Evolutionary conservation across 768 basidiomycete species (phyloP).

Genomic region (Rickenella mellea): DNA sequence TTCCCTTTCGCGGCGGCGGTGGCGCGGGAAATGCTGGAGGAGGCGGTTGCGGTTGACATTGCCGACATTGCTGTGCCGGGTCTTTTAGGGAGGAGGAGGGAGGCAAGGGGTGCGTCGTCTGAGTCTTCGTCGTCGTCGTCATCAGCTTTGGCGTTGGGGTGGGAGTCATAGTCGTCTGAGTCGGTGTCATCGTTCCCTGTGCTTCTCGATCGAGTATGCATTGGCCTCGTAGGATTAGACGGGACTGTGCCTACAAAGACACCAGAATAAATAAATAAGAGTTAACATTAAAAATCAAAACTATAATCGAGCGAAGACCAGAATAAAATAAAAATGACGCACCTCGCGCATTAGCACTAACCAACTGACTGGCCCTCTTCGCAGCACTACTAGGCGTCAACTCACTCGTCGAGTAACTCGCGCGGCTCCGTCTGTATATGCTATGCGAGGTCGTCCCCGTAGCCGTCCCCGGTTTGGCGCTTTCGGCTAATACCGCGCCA

Average conservation of each 20-base stretch:
- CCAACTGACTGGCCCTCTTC: slow-evolving; percentile 32
- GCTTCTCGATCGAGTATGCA: slow-evolving; percentile 1
- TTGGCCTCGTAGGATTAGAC: not conserved
- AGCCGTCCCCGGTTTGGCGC: too few species aligned
- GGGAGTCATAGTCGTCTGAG: too few species aligned
- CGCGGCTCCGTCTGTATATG: not conserved
- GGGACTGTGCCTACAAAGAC: not conserved
- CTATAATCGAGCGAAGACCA: not conserved
- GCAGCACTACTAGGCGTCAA: slow-evolving; percentile 42
- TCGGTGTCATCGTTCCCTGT: slow-evolving; percentile 14
- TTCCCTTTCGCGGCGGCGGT: not conserved
- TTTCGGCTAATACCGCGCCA: too few species aligned
- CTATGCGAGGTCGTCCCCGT: not conserved
- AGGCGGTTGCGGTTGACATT: slow-evolving; percentile 17
- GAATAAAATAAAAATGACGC: not conserved
- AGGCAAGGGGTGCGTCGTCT: slow-evolving; percentile 55
- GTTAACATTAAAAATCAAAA: slow-evolving; percentile 1
- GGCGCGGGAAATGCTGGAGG: not conserved
- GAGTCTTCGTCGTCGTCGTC: slow-evolving; percentile 30
- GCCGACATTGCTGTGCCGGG: slow-evolving; percentile 52
- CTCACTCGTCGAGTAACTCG: slow-evolving; percentile 41
- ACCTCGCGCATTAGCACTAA: slow-evolving; percentile 9
- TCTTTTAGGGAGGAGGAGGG: slow-evolving; percentile 49
- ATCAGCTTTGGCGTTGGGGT: slow-evolving; percentile 23
- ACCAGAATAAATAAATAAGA: not conserved